phyloP scores from a whole-genome alignment of 2,329 filamentous ascomycete genomes.

The Metarhizium guizhouense region DNA sequence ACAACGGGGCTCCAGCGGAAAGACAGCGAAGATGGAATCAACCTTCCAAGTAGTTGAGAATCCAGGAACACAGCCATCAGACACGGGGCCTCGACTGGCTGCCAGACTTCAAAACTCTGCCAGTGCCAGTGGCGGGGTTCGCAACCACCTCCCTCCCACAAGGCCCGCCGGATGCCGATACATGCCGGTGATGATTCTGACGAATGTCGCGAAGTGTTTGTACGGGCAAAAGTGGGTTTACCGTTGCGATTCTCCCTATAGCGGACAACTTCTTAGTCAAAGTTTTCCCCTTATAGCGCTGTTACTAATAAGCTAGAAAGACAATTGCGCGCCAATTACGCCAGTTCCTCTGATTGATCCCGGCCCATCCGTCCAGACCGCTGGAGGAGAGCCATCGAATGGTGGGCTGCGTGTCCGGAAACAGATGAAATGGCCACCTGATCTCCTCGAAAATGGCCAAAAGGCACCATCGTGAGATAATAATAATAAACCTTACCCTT shows the following conservation, averaged over 20 bases:
- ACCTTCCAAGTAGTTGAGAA: not conserved
- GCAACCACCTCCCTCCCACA: not conserved
- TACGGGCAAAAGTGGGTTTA: slow-evolving; percentile 7
- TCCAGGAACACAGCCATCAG: not conserved
- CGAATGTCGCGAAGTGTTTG: slow-evolving; percentile 1
- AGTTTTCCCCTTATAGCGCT: not conserved
- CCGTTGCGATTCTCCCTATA: not conserved
- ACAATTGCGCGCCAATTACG: not conserved
- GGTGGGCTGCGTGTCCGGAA: not conserved
- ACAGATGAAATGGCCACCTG: not conserved
- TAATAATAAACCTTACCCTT: not conserved
- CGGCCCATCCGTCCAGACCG: not conserved
- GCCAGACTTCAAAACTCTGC: slow-evolving; percentile 1
- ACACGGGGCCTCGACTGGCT: not conserved
- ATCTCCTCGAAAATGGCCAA: not conserved
- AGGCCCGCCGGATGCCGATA: slow-evolving; percentile 10
- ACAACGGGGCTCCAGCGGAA: not conserved
- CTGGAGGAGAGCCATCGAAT: not conserved
- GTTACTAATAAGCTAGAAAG: not conserved
- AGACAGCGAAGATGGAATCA: not conserved
- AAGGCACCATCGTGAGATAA: not conserved
- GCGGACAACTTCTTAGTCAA: slow-evolving; percentile 6
- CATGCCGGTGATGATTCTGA: slow-evolving; percentile 7
- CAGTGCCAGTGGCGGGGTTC: not conserved
- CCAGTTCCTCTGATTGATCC: not conserved